Percentiles rank a stretch among this genome's conserved stretches.
These are phyloP conservation scores for Aspergillus indologenus DNA, from an alignment of 495 filamentous ascomycete genomes.

Conservation along the genomic window DNA sequence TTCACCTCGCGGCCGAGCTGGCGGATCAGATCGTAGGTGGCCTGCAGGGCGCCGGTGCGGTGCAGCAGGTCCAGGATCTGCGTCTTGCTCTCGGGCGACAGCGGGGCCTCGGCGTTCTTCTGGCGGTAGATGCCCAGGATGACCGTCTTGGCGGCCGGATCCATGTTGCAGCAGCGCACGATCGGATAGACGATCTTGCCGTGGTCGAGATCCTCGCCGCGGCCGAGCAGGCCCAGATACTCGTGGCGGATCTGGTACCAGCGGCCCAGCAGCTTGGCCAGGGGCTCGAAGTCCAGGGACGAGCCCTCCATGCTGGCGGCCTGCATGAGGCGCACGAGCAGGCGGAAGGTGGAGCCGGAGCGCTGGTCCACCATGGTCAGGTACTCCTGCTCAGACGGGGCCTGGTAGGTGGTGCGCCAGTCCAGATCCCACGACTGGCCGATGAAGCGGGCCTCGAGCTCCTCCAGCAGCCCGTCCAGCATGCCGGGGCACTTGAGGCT, in stretches of 20 bases:
- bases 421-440: conserved; percentile 31
- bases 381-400: conserved; percentile 26
- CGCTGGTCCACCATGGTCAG: conserved; percentile 30
- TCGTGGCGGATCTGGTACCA: conserved; percentile 36
- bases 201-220: conserved; percentile 34
- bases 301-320: conserved; percentile 16
- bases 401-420: conserved; percentile 22
- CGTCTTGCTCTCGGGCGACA: conserved; percentile 13
- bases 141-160: conserved; percentile 14
- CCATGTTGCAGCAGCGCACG: conserved; percentile 18
- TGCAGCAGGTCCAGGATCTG: conserved; percentile 17
- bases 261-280: conserved; percentile 24
- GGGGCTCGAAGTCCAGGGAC: conserved; percentile 16
- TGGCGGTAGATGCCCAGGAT: conserved; percentile 46
- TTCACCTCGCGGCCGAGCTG: conserved; percentile 13
- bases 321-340: conserved; percentile 26
- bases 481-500: conserved; percentile 17
- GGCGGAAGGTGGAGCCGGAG: conserved; percentile 28
- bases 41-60: conserved; percentile 12
- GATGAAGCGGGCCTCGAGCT: conserved; percentile 21
- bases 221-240: conserved; percentile 28
- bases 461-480: conserved; percentile 18
- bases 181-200: conserved; percentile 29
- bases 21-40: conserved; percentile 12
- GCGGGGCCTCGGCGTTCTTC: conserved; percentile 1